Evolutionary conservation across 202 grass and related monocot species (phyloP).

Genomic region (Panicum hallii): DNA sequence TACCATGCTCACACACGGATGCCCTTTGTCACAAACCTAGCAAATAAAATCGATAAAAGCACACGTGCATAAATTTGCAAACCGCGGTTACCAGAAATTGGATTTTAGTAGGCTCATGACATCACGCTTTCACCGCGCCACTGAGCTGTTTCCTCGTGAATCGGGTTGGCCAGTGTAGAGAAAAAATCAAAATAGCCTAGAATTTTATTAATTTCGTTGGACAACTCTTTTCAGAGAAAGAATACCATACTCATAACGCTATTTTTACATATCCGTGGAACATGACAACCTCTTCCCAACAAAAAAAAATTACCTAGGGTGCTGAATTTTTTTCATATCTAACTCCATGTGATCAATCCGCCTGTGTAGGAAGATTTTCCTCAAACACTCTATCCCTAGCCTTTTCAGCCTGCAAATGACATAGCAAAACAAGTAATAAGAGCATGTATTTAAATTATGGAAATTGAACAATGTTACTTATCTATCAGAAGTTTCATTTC

Average conservation of each 20-base stretch:
- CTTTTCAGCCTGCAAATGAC: slow-evolving; percentile 51
- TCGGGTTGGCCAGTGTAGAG: background rate
- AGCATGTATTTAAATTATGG: background rate
- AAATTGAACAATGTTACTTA: background rate
- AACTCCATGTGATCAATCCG: slow-evolving; percentile 14
- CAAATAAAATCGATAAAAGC: background rate
- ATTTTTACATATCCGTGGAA: slow-evolving; percentile 6
- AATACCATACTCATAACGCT: background rate
- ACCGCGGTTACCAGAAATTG: background rate
- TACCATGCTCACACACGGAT: background rate
- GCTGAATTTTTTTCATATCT: background rate
- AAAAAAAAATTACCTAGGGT: background rate
- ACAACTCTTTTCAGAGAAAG: background rate
- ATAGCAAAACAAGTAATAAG: slow-evolving; percentile 16
- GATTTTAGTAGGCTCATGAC: background rate
- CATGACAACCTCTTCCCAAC: background rate
- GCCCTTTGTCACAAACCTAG: background rate
- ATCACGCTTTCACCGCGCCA: background rate
- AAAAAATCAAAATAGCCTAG: background rate
- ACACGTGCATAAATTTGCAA: background rate
- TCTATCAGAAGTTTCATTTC: slow-evolving; percentile 4
- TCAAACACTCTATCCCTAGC: slow-evolving; percentile 58
- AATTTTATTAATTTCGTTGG: background rate
- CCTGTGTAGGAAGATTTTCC: slow-evolving; percentile 43
- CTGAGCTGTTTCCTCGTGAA: background rate